Percentiles rank a stretch among this genome's conserved stretches.
These are phyloP conservation scores for Eucalyptus regnans DNA, from an alignment of 345 rosid species.

Conservation along the genomic window DNA sequence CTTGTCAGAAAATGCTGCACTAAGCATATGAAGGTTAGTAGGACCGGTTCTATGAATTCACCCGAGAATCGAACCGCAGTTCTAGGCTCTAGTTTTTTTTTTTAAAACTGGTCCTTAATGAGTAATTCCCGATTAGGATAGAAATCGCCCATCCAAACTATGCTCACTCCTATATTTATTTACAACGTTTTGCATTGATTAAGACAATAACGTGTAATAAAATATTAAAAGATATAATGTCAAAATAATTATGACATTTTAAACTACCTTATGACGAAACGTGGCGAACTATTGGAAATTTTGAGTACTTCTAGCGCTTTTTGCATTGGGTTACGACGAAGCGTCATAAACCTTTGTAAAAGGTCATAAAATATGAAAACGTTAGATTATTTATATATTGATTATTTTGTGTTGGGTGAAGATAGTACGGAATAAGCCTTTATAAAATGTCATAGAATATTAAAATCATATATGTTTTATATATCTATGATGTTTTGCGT, in stretches of 20 bases:
- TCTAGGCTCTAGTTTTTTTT: no score
- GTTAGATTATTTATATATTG: no score
- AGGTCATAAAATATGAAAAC: neutral
- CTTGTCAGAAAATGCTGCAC: rapidly evolving
- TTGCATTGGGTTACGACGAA: neutral
- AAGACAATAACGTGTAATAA: neutral
- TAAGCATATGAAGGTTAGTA: no score
- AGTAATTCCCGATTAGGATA: rapidly evolving
- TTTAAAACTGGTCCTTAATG: rapidly evolving
- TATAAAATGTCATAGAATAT: neutral
- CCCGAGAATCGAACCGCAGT: rapidly evolving
- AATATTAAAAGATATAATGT: neutral
- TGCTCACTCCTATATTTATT: no score
- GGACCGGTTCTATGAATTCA: rapidly evolving
- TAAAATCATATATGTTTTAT: no score
- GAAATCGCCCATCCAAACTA: no score
- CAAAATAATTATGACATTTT: neutral
- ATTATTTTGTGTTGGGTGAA: neutral
- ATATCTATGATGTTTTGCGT: neutral
- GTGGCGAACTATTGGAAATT: neutral
- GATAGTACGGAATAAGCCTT: neutral
- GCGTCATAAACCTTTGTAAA: neutral
- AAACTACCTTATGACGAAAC: neutral
- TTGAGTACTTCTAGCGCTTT: no score
- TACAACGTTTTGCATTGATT: rapidly evolving